Percentiles rank a stretch among this genome's conserved stretches.
phyloP scores from a whole-genome alignment of 345 rosid genomes.

The Adansonia digitata region DNA sequence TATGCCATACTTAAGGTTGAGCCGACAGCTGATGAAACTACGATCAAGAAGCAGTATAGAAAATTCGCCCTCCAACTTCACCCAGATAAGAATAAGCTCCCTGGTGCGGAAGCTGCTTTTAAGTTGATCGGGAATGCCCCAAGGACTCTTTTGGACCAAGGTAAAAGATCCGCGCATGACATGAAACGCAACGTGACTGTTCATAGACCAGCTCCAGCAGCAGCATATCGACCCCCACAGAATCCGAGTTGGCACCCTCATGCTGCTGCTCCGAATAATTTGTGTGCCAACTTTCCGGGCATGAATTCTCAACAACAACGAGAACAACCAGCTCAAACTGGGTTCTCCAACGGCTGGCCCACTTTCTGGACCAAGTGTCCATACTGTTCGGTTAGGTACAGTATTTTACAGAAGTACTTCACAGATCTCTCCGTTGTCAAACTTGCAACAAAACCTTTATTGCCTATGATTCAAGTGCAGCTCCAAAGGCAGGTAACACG shows the following conservation, averaged over 20 bases:
- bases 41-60: constrained; percentile 80
- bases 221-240: constrained; percentile 36
- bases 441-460: constrained; percentile 41
- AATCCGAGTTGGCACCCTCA: constrained; percentile 22
- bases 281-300: constrained; percentile 24
- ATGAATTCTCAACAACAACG: constrained; percentile 30
- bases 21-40: constrained; percentile 50
- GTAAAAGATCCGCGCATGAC: constrained; percentile 57
- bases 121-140: constrained; percentile 86
- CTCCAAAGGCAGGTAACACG: constrained; percentile 22
- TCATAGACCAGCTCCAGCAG: constrained; percentile 26
- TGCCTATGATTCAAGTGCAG: constrained; percentile 42
- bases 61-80: constrained; percentile 84
- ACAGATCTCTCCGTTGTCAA: constrained; percentile 42
- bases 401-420: constrained; percentile 31
- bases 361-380: constrained; percentile 77
- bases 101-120: constrained; percentile 94
- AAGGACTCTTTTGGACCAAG: constrained; percentile 62
- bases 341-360: constrained; percentile 23
- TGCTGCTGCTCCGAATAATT: constrained; percentile 25
- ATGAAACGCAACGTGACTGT: constrained; percentile 30
- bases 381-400: constrained; percentile 49
- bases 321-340: constrained; percentile 37
- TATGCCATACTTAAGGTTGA: constrained; percentile 76
- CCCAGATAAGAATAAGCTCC: constrained; percentile 86